phyloP scores from a whole-genome alignment of 2,329 filamentous ascomycete species.

The Penicillium psychrosexuale region DNA sequence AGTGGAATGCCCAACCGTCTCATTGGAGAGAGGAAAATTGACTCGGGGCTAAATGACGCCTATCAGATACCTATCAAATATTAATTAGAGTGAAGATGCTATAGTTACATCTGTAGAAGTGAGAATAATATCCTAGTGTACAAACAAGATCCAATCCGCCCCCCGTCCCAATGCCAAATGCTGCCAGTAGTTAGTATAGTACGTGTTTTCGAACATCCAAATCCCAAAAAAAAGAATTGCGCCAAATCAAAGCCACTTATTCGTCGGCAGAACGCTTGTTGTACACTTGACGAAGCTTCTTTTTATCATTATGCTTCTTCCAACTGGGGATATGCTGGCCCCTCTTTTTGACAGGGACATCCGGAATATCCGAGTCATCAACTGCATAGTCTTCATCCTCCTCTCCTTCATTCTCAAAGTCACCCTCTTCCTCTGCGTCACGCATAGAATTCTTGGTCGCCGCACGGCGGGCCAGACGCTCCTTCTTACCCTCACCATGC shows the following conservation, averaged over 20 bases:
- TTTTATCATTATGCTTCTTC: conserved; percentile 46
- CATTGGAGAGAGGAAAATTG: neutral
- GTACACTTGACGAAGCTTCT: conserved; percentile 41
- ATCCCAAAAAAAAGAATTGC: neutral
- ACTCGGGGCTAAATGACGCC: neutral
- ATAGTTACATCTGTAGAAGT: conserved; percentile 18
- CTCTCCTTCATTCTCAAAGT: conserved; percentile 25
- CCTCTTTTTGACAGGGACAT: conserved; percentile 29
- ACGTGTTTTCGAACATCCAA: conserved; percentile 6
- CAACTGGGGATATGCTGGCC: conserved; percentile 39
- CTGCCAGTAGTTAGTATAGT: conserved; percentile 11
- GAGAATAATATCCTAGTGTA: conserved; percentile 20
- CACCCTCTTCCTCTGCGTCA: conserved; percentile 20
- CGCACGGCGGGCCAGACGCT: conserved; percentile 39
- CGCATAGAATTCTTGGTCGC: conserved; percentile 23
- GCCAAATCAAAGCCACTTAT: conserved; percentile 8
- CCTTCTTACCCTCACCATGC: conserved; percentile 41
- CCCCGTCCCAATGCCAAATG: conserved; percentile 12
- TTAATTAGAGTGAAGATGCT: conserved; percentile 27
- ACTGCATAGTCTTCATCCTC: conserved; percentile 26
- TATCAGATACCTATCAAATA: neutral
- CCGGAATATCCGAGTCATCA: conserved; percentile 17
- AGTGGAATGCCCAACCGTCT: neutral
- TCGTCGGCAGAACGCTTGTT: conserved; percentile 32
- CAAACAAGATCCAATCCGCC: conserved; percentile 15